Evolutionary conservation across 306 rosid genomes (phyloP), one percentile per base, ranked within the genome.

Genomic region (Trifolium repens): DNA sequence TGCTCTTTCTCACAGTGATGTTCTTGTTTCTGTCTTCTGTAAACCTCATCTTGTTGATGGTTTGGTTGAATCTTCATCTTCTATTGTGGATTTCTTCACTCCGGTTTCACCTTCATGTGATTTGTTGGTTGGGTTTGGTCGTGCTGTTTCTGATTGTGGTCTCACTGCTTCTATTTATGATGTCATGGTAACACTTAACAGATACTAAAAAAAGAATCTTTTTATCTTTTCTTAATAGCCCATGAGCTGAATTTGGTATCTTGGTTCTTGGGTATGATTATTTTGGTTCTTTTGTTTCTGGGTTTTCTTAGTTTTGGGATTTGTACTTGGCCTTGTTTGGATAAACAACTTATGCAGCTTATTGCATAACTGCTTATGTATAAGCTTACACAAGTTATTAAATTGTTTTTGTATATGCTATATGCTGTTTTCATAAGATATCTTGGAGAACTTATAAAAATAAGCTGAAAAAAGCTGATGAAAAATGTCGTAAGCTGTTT

Each of bases 131-230:
- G 98, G 96, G 8, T 92, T 92, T 77, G 96, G 96, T 52, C 91
- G 96, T 4, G 96, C 96, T 52, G 83, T 90, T 86, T 87, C 98
- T 32, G 98, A 90, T 82, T 78, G 22, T 12, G 98, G 92, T 26
- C 85, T 90, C 76, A 90, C 98, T 5, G 98, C 94, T 66, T 84
- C 96, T 15, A 90, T 92, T 35, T 83, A 92, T 57, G 98, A 92
- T 72, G 89, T 92, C 16, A 86, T 87, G 98, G 98, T 90, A 90
- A 78, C 68, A 40, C 42, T 66, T 32, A 59, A 12, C 12, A 19
- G 12, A 67, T 5, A 32, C 35, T 32, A 13, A 50, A 74, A 3
- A 74, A 7, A 0, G 4, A 53, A 43, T 42, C 7, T 67, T 54
- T 67, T 55, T 8, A n/a, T 61, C 2, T 40, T 42, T 49, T 50